phyloP scores from a whole-genome alignment of 78 protist genomes.

The Polysphondylium violaceum region DNA sequence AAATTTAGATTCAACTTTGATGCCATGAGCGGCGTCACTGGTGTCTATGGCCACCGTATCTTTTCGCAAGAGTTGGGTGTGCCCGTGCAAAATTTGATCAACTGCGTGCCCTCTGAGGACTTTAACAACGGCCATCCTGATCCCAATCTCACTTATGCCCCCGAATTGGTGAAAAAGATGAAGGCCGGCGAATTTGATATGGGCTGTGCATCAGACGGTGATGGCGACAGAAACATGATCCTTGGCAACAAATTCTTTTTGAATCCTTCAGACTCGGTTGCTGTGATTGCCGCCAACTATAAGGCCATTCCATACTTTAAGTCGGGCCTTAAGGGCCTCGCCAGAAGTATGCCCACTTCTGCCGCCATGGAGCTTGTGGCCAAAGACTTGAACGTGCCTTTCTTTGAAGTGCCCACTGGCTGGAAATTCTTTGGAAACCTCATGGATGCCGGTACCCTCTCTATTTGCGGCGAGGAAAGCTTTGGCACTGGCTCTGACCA shows the following conservation, averaged over 20 bases:
- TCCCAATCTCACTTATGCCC: slow-evolving; percentile 98
- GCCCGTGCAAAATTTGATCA: slow-evolving; percentile 69
- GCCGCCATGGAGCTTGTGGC: slow-evolving; percentile 92
- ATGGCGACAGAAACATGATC: slow-evolving; percentile 99
- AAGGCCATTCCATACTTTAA: slow-evolving; percentile 88
- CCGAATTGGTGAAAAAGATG: slow-evolving; percentile 93
- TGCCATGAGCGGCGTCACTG: slow-evolving; percentile 96
- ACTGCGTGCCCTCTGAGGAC: slow-evolving; percentile 90
- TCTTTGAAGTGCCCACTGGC: slow-evolving; percentile 96
- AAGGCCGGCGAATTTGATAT: slow-evolving; percentile 76
- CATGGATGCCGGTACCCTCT: slow-evolving; percentile 91
- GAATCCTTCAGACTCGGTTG: slow-evolving; percentile 98
- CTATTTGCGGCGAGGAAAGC: slow-evolving; percentile 97
- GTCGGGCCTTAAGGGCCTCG: slow-evolving; percentile 91
- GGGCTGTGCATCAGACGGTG: slow-evolving; percentile 99
- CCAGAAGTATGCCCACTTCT: slow-evolving; percentile 98
- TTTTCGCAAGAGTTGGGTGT: slow-evolving; percentile 92
- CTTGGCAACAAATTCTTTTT: slow-evolving; percentile 94
- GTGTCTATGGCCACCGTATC: slow-evolving; percentile 94
- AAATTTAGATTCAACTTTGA: slow-evolving; percentile 87
- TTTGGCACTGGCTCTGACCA: slow-evolving; percentile 98
- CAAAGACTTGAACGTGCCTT: slow-evolving; percentile 15
- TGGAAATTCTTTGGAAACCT: slow-evolving; percentile 99
- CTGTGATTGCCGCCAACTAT: slow-evolving; percentile 94
- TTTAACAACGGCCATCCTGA: slow-evolving; percentile 99